A percentile compares a stretch with the other conserved stretches of the same genome.
These are phyloP conservation scores for Clarireedia homoeocarpa DNA, from an alignment of 2,329 filamentous ascomycete species.

Conservation along the genomic window DNA sequence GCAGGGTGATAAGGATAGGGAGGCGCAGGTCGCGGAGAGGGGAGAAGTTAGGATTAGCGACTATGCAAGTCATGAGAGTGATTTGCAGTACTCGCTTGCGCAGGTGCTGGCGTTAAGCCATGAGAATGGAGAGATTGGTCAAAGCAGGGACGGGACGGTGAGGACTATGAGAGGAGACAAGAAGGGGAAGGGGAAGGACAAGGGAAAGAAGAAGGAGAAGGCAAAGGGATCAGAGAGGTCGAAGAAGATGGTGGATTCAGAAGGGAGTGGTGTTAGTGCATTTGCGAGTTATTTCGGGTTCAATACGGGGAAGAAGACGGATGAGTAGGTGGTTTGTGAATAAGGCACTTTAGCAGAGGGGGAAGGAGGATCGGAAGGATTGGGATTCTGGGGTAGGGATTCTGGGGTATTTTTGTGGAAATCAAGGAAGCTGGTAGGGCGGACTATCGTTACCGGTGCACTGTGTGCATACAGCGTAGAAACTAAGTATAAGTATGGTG, in stretches of 20 bases:
- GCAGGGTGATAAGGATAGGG: no score
- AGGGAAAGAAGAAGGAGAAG: neutral
- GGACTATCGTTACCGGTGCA: no score
- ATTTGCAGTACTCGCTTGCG: neutral
- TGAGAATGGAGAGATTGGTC: neutral
- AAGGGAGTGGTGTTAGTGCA: neutral
- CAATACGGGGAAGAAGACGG: neutral
- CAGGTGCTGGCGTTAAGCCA: neutral
- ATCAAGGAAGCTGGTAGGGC: neutral
- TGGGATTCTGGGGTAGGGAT: neutral
- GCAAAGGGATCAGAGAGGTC: neutral
- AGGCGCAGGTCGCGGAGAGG: neutral
- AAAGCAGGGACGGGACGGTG: neutral
- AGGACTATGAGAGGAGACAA: neutral
- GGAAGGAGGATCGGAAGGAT: neutral
- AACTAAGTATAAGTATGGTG: no score
- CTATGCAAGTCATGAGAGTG: neutral
- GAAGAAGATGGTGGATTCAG: neutral
- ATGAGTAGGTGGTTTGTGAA: no score
- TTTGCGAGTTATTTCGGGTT: constrained; percentile 8
- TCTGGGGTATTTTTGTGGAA: neutral
- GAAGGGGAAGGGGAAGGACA: neutral
- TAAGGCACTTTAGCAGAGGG: no score
- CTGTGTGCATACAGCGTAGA: no score
- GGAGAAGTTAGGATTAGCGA: neutral